A percentile compares a stretch with the other conserved stretches of the same genome.
These are phyloP conservation scores for Setaria viridis DNA, from an alignment of 202 grass and related monocot species.

Conservation along the genomic window DNA sequence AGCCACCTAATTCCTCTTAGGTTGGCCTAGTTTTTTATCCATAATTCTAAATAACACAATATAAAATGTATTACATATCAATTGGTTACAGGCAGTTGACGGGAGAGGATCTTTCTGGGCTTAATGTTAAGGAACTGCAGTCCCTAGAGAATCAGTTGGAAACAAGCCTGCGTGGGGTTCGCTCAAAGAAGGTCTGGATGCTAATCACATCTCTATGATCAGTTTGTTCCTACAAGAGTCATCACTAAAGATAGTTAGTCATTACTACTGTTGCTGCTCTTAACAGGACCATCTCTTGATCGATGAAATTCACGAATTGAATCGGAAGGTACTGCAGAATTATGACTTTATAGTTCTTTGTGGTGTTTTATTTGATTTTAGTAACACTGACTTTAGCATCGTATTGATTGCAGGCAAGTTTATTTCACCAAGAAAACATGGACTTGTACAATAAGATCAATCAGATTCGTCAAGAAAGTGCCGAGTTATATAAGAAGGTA, in stretches of 20 bases:
- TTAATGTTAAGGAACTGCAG: slow-evolving; percentile 68
- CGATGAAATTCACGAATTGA: slow-evolving; percentile 77
- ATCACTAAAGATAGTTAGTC: slow-evolving; percentile 13
- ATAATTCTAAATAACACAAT: background rate
- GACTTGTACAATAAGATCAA: slow-evolving; percentile 83
- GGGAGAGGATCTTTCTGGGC: slow-evolving; percentile 79
- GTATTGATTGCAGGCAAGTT: slow-evolving; percentile 56
- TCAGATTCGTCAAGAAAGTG: slow-evolving; percentile 67
- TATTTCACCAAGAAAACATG: slow-evolving; percentile 76
- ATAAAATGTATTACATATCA: slow-evolving; percentile 4
- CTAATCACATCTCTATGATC: slow-evolving; percentile 22
- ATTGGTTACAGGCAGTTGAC: slow-evolving; percentile 77
- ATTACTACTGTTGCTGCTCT: slow-evolving; percentile 35
- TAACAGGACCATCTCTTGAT: slow-evolving; percentile 72
- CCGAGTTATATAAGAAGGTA: slow-evolving; percentile 83
- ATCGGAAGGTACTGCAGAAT: slow-evolving; percentile 62
- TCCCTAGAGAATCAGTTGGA: slow-evolving; percentile 79
- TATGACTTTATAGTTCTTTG: background rate
- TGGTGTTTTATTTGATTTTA: slow-evolving; percentile 8
- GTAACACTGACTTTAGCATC: slow-evolving; percentile 20
- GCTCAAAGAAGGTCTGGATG: slow-evolving; percentile 67
- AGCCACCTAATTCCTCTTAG: no score
- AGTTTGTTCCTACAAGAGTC: slow-evolving; percentile 27
- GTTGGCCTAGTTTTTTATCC: background rate
- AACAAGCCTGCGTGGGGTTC: slow-evolving; percentile 63